Conservation (phyloP, 495 filamentous ascomycete species). For the Pseudevernia furfuracea region DNA sequence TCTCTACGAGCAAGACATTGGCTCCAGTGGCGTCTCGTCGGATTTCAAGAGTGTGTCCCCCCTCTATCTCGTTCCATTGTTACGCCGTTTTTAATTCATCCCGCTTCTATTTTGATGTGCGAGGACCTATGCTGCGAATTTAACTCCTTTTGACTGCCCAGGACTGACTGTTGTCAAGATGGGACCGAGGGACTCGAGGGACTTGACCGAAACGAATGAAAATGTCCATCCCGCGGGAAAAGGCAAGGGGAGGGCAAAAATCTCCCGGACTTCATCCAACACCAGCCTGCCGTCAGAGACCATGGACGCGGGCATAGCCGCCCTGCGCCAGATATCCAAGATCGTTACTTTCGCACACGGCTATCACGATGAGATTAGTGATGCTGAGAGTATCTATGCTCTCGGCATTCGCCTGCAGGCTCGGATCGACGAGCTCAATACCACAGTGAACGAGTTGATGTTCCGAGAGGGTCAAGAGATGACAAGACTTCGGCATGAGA, state of each 20-base stretch:
- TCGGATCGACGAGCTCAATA: slow-evolving; percentile 11
- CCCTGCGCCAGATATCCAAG: slow-evolving; percentile 1
- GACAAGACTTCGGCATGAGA: slow-evolving; percentile 7
- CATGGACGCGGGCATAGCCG: not conserved
- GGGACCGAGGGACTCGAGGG: not conserved
- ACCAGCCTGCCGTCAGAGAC: not conserved
- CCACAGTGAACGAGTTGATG: not conserved
- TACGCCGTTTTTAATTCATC: not conserved
- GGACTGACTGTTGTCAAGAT: slow-evolving; percentile 4
- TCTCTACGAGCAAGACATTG: slow-evolving; percentile 5
- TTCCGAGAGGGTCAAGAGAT: slow-evolving; percentile 12
- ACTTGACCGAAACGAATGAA: not conserved
- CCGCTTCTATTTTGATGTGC: not conserved
- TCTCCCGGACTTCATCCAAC: slow-evolving; percentile 7
- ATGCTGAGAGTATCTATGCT: slow-evolving; percentile 8
- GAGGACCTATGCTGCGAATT: not conserved
- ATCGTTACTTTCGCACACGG: not conserved
- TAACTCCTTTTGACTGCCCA: not conserved
- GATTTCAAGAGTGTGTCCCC: slow-evolving; percentile 2
- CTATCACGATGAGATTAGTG: slow-evolving; percentile 12
- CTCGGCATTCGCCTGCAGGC: slow-evolving; percentile 4
- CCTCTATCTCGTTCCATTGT: not conserved
- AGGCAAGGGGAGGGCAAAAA: not conserved
- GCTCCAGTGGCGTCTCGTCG: slow-evolving; percentile 1
- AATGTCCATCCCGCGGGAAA: not conserved